Evolutionary conservation across 805 yeast genomes (phyloP).

Genomic region (Starmerella apicola): DNA sequence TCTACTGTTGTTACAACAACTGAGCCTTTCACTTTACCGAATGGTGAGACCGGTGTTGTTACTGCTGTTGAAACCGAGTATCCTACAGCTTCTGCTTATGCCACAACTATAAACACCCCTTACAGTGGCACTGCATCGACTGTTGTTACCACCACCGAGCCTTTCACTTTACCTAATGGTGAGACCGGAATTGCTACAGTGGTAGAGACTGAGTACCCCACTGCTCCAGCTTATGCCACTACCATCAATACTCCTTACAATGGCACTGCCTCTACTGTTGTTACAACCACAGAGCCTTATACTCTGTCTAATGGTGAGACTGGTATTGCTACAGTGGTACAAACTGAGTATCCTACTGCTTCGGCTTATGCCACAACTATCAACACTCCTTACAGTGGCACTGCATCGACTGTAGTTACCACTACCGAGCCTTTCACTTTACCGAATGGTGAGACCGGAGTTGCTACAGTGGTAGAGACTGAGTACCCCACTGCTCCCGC

Average conservation of each 20-base stretch:
- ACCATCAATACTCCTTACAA: no score
- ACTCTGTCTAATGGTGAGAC: no score
- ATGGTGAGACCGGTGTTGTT: constrained; percentile 1
- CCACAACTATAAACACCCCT: not conserved
- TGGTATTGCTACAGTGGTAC: constrained; percentile 1
- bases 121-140: not conserved
- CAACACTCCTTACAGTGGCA: not conserved
- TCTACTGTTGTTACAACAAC: constrained; percentile 1
- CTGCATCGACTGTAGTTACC: not conserved
- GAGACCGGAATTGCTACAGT: constrained; percentile 3
- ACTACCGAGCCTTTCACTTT: not conserved
- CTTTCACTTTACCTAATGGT: no score
- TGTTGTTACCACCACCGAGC: not conserved
- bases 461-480: not conserved
- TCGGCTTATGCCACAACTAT: not conserved
- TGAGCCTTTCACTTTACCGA: constrained; percentile 1
- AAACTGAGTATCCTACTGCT: constrained; percentile 2
- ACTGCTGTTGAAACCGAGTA: no score
- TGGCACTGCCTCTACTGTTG: no score
- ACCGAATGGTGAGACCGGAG: constrained; percentile 3
- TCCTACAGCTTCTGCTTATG: not conserved
- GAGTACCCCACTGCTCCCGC: constrained; percentile 1
- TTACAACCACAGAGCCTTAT: no score
- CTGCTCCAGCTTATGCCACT: no score
- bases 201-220: not conserved